A percentile compares a stretch with the other conserved stretches of the same genome.
phyloP scores from a whole-genome alignment of 495 filamentous ascomycete genomes.

The Glonium stellatum region DNA sequence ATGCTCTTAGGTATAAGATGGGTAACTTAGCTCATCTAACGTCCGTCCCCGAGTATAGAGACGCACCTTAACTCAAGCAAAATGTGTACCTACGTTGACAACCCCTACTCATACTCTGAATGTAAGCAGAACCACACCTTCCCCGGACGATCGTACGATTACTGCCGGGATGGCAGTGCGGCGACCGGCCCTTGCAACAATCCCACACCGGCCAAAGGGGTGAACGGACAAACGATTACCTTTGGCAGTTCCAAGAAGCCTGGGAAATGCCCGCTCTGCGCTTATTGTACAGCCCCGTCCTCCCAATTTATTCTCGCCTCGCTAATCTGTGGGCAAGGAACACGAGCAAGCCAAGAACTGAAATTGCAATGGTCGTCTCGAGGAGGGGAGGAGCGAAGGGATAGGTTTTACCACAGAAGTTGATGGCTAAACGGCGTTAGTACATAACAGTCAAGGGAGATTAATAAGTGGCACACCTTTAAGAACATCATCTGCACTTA shows the following conservation, averaged over 20 bases:
- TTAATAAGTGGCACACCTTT: not conserved
- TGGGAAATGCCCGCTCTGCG: not conserved
- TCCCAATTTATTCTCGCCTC: not conserved
- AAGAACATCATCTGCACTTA: conserved; percentile 8
- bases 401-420: not conserved
- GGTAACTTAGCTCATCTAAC: not conserved
- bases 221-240: not conserved
- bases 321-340: not conserved
- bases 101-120: not conserved
- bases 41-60: not conserved
- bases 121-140: not conserved
- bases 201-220: not conserved
- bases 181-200: not conserved
- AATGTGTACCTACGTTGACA: not conserved
- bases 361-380: not conserved
- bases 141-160: not conserved
- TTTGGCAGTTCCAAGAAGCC: not conserved
- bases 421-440: not conserved
- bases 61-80: not conserved
- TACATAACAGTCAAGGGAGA: not conserved
- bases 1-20: not conserved
- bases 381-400: not conserved
- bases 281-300: not conserved
- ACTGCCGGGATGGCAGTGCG: not conserved
- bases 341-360: not conserved